Base-by-base conservation (phyloP, 148 eudicot genomes). In the Camellia japonica region DNA sequence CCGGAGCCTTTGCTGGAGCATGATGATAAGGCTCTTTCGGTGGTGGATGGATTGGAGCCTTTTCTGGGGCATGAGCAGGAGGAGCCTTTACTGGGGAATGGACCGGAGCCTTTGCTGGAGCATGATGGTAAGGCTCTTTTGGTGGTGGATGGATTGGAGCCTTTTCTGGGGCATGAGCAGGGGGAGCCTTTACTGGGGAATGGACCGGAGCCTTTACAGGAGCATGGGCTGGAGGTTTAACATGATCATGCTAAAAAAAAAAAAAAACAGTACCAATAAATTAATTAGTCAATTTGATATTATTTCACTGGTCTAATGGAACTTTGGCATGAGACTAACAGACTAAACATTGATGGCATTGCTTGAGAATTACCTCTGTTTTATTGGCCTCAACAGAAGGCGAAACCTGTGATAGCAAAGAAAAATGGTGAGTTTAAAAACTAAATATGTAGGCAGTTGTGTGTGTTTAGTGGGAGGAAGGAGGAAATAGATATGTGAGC, bases 21-120 rank as follows among this genome's bases (percentile, higher is more conserved):
- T 73, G 76, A 20, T 14, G 49, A 3, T 30, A 30, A 30, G 38
- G 38, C 38, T 30, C 38, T 30, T 30, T 30, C 38, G 38, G 38
- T 30, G 44, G 8, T 49, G 44, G 73, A 46, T 16, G 51, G 5
- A 5, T 1, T 0, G 68, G 70, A 13, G 70, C 70, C 20, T 69
- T 69, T 11, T 43, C 72, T n/a, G 70, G 72, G 5, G 72, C 4
- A 43, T 73, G 76, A 0, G 12, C 6, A 0, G 68, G 43, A 12
- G 68, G 70, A 13, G 70, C 70, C 20, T 69, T 69, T 11, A 16
- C 72, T n/a, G 70, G 72, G 5, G 72, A 4, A 43, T 73, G 76
- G 47, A 38, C 64, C 3, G 44, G 8, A 20, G 44, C 52, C 16
- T 16, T n/a, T 1, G 12, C 6, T 0, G 68, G 43, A 12, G 68